Conservation (phyloP, 2,329 filamentous ascomycete genomes). For the Talaromyces sp. region DNA sequence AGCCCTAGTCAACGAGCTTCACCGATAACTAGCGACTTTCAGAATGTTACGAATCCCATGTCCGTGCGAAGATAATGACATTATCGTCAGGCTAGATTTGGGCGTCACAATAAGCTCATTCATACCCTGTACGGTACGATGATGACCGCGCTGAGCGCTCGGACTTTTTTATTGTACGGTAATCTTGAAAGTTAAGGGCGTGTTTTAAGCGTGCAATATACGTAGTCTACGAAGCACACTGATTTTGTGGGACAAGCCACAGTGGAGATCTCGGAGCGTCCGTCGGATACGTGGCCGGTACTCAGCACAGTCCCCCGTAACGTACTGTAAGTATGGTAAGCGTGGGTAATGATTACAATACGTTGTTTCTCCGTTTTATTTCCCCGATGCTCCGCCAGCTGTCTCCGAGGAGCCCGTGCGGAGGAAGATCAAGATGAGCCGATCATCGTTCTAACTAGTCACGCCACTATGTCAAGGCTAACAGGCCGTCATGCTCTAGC, state of each 20-base stretch:
- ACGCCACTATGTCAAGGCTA: background rate
- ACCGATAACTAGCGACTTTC: background rate
- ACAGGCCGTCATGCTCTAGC: background rate
- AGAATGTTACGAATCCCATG: background rate
- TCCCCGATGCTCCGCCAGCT: background rate
- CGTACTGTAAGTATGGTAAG: background rate
- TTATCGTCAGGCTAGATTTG: background rate
- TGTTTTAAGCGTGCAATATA: background rate
- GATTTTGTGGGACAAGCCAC: background rate
- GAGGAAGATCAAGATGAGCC: background rate
- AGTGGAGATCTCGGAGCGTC: background rate
- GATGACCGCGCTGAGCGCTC: background rate
- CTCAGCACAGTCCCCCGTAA: background rate
- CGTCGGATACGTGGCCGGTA: background rate
- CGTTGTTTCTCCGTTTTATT: background rate
- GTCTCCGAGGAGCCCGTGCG: background rate
- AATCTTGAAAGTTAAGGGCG: background rate
- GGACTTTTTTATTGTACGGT: background rate
- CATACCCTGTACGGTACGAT: background rate
- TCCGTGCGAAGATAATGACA: background rate
- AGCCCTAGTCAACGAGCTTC: background rate
- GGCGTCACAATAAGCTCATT: background rate
- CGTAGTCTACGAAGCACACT: background rate
- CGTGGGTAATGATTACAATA: background rate
- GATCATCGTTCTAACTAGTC: background rate